Percentiles rank a stretch among this genome's conserved stretches.
These are phyloP conservation scores for Cadophora gregata DNA, from an alignment of 2,329 filamentous ascomycete genomes.

Conservation along the genomic window DNA sequence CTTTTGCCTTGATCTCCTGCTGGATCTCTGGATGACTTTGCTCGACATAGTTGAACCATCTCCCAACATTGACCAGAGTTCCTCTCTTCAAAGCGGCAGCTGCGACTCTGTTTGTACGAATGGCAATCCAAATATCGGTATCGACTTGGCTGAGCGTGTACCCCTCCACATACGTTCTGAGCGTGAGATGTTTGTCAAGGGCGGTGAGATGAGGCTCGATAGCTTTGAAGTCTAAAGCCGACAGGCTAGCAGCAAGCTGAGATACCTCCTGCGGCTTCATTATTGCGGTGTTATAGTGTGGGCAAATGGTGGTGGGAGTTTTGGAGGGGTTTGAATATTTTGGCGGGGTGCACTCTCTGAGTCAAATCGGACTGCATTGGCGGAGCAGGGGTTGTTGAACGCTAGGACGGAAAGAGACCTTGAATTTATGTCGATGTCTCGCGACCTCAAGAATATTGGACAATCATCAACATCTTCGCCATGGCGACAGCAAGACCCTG, in stretches of 20 bases:
- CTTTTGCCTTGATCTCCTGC: slow-evolving; percentile 71
- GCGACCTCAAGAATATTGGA: background rate
- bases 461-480: slow-evolving; percentile 15
- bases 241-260: slow-evolving; percentile 56
- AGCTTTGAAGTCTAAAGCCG: slow-evolving; percentile 77
- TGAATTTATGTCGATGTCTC: slow-evolving; percentile 20
- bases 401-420: slow-evolving; percentile 24
- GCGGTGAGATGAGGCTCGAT: slow-evolving; percentile 76
- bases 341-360: slow-evolving; percentile 28
- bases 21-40: slow-evolving; percentile 79
- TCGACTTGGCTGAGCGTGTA: slow-evolving; percentile 80
- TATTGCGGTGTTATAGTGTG: slow-evolving; percentile 38
- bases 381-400: slow-evolving; percentile 17
- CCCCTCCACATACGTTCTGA: slow-evolving; percentile 85
- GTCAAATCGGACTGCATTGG: slow-evolving; percentile 4
- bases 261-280: slow-evolving; percentile 65
- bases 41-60: slow-evolving; percentile 90
- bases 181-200: slow-evolving; percentile 85
- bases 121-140: slow-evolving; percentile 80
- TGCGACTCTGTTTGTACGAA: slow-evolving; percentile 85
- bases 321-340: slow-evolving; percentile 29
- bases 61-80: slow-evolving; percentile 74
- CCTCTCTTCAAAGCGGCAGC: slow-evolving; percentile 82
- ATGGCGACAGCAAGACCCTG: slow-evolving; percentile 43
- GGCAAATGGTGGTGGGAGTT: slow-evolving; percentile 7